Evolutionary conservation across 2,329 filamentous ascomycete genomes (phyloP).

Genomic region (Colletotrichum chlorophyti): DNA sequence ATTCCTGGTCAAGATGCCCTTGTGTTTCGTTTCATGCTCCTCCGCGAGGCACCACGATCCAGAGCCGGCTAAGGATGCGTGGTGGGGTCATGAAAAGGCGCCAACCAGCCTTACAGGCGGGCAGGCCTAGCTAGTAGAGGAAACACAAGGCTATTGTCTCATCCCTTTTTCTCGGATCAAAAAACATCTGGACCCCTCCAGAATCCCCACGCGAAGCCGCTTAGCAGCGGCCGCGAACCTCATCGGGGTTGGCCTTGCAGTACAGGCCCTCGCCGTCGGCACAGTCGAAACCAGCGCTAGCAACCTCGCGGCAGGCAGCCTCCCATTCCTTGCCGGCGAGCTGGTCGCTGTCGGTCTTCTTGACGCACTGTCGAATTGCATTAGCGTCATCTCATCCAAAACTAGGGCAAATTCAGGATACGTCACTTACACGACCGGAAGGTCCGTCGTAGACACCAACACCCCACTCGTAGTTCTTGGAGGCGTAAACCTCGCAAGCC

Average conservation of each 20-base stretch:
- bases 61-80: conserved; percentile 18
- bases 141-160: no score
- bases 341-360: conserved; percentile 8
- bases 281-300: conserved; percentile 29
- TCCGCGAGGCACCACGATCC: conserved; percentile 6
- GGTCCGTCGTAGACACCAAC: conserved; percentile 24
- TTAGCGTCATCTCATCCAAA: not conserved
- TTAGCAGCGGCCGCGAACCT: conserved; percentile 28
- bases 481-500: conserved; percentile 29
- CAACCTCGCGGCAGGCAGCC: conserved; percentile 28
- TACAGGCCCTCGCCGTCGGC: conserved; percentile 31
- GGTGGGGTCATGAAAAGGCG: conserved; percentile 4
- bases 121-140: not conserved
- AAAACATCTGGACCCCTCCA: not conserved
- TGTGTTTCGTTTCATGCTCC: not conserved
- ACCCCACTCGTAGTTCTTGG: conserved; percentile 24
- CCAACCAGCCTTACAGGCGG: conserved; percentile 2
- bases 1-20: not conserved
- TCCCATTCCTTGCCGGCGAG: conserved; percentile 31
- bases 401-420: no score
- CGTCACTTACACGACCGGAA: conserved; percentile 24
- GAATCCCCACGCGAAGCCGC: conserved; percentile 3
- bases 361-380: conserved; percentile 17
- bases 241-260: conserved; percentile 26
- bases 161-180: not conserved